A percentile compares a stretch with the other conserved stretches of the same genome.
phyloP scores from a whole-genome alignment of 2,329 filamentous ascomycete genomes.

The Neodidymelliopsis sp. region DNA sequence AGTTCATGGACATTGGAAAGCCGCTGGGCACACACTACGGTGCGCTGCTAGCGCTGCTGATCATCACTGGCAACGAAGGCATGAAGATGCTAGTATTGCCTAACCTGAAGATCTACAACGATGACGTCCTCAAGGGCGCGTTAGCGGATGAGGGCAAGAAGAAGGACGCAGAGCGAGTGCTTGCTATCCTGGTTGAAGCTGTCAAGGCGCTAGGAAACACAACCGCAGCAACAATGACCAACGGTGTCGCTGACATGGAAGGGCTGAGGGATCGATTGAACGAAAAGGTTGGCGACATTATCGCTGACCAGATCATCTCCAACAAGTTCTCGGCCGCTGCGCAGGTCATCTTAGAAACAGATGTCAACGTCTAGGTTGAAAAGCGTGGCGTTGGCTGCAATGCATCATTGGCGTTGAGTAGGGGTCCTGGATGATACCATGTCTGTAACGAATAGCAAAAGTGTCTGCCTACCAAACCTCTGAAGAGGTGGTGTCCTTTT shows the following conservation, averaged over 20 bases:
- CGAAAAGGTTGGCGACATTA: slow-evolving; percentile 55
- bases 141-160: slow-evolving; percentile 59
- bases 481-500: slow-evolving; percentile 8
- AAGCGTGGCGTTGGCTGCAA: neutral
- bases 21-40: slow-evolving; percentile 88
- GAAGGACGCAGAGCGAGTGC: slow-evolving; percentile 67
- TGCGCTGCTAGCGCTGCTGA: slow-evolving; percentile 79
- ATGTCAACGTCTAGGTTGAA: slow-evolving; percentile 26
- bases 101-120: slow-evolving; percentile 68
- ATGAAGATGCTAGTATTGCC: slow-evolving; percentile 70
- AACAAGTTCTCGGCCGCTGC: slow-evolving; percentile 43
- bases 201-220: slow-evolving; percentile 63
- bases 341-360: slow-evolving; percentile 34
- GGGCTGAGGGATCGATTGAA: slow-evolving; percentile 50
- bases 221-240: slow-evolving; percentile 39
- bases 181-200: slow-evolving; percentile 64
- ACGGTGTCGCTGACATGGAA: slow-evolving; percentile 52
- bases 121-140: slow-evolving; percentile 65
- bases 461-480: neutral
- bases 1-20: slow-evolving; percentile 86
- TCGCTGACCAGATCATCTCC: slow-evolving; percentile 52
- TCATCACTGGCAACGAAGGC: slow-evolving; percentile 74
- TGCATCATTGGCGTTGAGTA: slow-evolving; percentile 20
- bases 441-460: slow-evolving; percentile 21
- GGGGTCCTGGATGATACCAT: slow-evolving; percentile 23